A percentile compares a stretch with the other conserved stretches of the same genome.
Evolutionary conservation across 2,329 filamentous ascomycete species (phyloP).

Genomic region (Cadophora gregata): DNA sequence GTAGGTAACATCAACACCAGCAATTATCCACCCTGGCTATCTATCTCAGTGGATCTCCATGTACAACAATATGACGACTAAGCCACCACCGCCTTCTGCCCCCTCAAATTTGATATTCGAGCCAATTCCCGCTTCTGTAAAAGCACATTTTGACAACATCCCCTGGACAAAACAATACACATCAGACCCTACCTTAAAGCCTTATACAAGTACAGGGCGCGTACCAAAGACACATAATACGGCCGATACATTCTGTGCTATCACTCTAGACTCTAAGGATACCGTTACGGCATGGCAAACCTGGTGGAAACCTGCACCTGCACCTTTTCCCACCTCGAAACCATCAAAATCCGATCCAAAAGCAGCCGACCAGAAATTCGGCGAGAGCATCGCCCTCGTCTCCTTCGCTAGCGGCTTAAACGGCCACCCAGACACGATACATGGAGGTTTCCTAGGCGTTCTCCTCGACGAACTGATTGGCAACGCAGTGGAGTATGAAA

Average conservation of each 20-base stretch:
- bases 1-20: not conserved
- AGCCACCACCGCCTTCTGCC: not conserved
- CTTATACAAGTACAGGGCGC: conserved; percentile 28
- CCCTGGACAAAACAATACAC: conserved; percentile 33
- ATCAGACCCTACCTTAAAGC: conserved; percentile 31
- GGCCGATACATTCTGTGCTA: conserved; percentile 31
- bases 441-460: conserved; percentile 64
- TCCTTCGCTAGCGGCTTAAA: conserved; percentile 58
- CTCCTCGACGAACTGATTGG: conserved; percentile 63
- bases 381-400: conserved; percentile 31
- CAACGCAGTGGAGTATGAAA: conserved; percentile 21
- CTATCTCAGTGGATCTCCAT: not conserved
- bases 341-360: not conserved
- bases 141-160: conserved; percentile 27
- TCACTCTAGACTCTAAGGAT: conserved; percentile 30
- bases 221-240: conserved; percentile 8
- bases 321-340: not conserved
- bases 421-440: conserved; percentile 59
- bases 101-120: conserved; percentile 12
- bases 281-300: conserved; percentile 36
- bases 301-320: conserved; percentile 29
- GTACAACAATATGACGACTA: not conserved
- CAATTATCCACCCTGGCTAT: not conserved
- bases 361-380: not conserved
- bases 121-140: conserved; percentile 11